A percentile compares a stretch with the other conserved stretches of the same genome.
phyloP scores from a whole-genome alignment of 352 stramenopile species.

The Globisporangium uncinulatum region DNA sequence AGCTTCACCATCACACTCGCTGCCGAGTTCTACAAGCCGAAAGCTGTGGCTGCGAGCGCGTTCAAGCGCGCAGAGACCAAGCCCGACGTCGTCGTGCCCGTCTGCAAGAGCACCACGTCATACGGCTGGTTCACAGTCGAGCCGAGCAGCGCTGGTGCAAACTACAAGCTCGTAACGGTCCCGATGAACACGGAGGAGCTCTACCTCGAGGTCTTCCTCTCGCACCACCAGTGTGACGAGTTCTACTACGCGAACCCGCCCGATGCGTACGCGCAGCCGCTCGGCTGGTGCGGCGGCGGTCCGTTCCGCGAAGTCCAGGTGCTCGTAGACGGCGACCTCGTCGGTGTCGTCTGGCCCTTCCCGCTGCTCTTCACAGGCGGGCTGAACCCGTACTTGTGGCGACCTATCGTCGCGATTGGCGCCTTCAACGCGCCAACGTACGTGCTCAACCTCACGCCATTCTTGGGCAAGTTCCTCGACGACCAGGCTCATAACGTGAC shows the following conservation, averaged over 20 bases:
- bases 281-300: constrained; percentile 31
- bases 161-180: constrained; percentile 36
- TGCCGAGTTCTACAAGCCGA: constrained; percentile 50
- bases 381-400: constrained; percentile 74
- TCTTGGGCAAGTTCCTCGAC: constrained; percentile 54
- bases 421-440: constrained; percentile 74
- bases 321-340: constrained; percentile 52
- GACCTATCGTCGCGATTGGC: constrained; percentile 61
- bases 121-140: constrained; percentile 70
- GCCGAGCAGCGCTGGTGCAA: constrained; percentile 28
- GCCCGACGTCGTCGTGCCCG: constrained; percentile 33
- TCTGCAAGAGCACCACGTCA: constrained; percentile 37
- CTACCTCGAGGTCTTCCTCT: constrained; percentile 63
- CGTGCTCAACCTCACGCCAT: constrained; percentile 66
- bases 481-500: constrained; percentile 41
- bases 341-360: constrained; percentile 67
- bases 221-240: constrained; percentile 73
- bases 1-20: constrained; percentile 54
- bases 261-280: constrained; percentile 17
- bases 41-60: constrained; percentile 14
- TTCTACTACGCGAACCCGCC: constrained; percentile 72
- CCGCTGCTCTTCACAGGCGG: constrained; percentile 73
- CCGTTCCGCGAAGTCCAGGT: constrained; percentile 72
- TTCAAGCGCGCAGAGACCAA: constrained; percentile 6
- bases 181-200: constrained; percentile 59